Base-by-base conservation (phyloP, 2,329 filamentous ascomycete species). In the Colletotrichum horii region DNA sequence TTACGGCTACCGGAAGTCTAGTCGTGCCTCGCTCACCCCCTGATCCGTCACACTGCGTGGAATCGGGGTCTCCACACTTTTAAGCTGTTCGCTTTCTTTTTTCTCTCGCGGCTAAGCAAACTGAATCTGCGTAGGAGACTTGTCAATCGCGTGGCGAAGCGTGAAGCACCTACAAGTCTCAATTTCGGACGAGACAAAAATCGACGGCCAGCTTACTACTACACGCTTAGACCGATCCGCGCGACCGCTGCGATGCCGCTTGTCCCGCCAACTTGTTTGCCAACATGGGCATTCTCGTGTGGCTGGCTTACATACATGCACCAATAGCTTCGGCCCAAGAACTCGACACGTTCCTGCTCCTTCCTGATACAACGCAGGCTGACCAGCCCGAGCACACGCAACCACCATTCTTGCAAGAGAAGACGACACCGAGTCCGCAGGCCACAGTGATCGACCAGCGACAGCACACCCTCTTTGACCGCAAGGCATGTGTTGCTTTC, bases 21-120 rank as follows among this genome's bases (percentile, higher is more conserved):
- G 24, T 16, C 32, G 16, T 26, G 32, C 72, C 30, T 58, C 52
- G 52, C 60, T 48, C 34, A 52, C 34, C 26, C 62, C 70, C 55
- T 64, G 56, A 65, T 73, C 62, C 19, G 65, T 61, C 56, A 43
- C 16, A 32, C 22, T 26, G 32, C 19, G 30, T 61, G 28, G 62
- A 34, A 71, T 52, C 36, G 9, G 22, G 6, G 16, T 62, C 72
- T 36, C 64, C 73, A 75, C 64, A 58, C 32, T 62, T 64, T 48
- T 60, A 73, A 66, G 38, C 43, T 65, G 26, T 32, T 73, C 58
- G 43, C 65, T 76, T 74, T 73, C 70, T 73, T 68, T 73, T 72
- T 73, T 28, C 48, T 68, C 56, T 69, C 24, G 43, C 43, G 34
- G 22, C 70, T 69, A 68, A 74, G 70, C 70, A 68, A 22, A 38